A percentile compares a stretch with the other conserved stretches of the same genome.
phyloP scores from a whole-genome alignment of 805 yeast genomes.

The Ogataea kodamae region DNA sequence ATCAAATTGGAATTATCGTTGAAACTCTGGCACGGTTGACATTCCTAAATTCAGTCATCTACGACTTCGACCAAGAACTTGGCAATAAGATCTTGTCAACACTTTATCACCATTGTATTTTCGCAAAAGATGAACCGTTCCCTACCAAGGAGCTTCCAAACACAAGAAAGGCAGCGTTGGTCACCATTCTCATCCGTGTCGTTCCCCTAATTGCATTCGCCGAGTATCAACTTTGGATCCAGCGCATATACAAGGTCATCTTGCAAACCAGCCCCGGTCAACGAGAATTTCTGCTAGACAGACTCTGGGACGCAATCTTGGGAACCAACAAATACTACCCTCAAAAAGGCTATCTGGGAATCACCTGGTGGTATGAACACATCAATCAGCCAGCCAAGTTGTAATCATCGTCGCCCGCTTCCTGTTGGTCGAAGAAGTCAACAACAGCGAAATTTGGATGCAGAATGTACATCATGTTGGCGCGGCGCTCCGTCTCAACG shows the following conservation, averaged over 20 bases:
- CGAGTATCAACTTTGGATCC: slow-evolving; percentile 45
- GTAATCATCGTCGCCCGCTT: slow-evolving; percentile 13
- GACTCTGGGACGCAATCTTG: slow-evolving; percentile 48
- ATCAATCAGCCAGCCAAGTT: slow-evolving; percentile 22
- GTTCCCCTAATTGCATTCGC: slow-evolving; percentile 50
- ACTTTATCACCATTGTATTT: slow-evolving; percentile 40
- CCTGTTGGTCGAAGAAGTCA: slow-evolving; percentile 51
- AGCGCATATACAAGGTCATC: slow-evolving; percentile 39
- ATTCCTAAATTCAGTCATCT: slow-evolving; percentile 36
- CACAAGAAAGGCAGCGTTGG: slow-evolving; percentile 46
- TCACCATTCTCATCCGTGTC: slow-evolving; percentile 44
- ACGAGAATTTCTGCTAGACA: slow-evolving; percentile 34
- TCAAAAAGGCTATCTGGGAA: slow-evolving; percentile 52
- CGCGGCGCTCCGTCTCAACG: slow-evolving; percentile 23
- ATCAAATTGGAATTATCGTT: slow-evolving; percentile 55
- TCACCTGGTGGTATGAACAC: slow-evolving; percentile 60
- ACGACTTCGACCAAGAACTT: slow-evolving; percentile 27
- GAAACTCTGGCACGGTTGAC: slow-evolving; percentile 49
- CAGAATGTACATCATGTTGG: slow-evolving; percentile 44
- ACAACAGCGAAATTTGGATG: slow-evolving; percentile 85
- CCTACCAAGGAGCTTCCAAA: slow-evolving; percentile 11
- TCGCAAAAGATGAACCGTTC: slow-evolving; percentile 5
- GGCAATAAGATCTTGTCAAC: slow-evolving; percentile 38
- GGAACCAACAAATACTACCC: slow-evolving; percentile 53
- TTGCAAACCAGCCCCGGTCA: slow-evolving; percentile 33